Evolutionary conservation across 1,139 yeast genomes (phyloP), one percentile per base, ranked within the genome.

Genomic region (Hyphopichia khmerensis): DNA sequence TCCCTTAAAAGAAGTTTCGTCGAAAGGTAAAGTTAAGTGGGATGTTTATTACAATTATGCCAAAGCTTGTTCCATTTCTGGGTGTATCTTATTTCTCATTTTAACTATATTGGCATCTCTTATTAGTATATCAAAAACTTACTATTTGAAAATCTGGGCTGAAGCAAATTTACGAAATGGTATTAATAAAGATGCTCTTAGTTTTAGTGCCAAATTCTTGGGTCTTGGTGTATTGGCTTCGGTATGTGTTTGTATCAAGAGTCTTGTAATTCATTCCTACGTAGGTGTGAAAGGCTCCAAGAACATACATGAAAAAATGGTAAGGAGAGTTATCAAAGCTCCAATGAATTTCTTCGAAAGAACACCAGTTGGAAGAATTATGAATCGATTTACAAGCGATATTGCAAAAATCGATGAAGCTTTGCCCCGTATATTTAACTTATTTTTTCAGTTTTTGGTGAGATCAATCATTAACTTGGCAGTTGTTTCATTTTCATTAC

Each of bases 361-460:
- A 26, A 63, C 67, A 1, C 69, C 69, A 2, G 52, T 60, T 17
- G 69, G 69, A 13, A 48, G 67, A 41, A 60, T 64, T 26, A 59
- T 63, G 65, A 64, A 64, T 43, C 60, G 82, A 41, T 87, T 87
- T 55, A 80, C 91, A 15, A 78, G 84, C 48, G 96, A 87, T 59
- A 73, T 87, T 48, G 59, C 31, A 38, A 60, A 56, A 38, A 50
- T 63, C 27, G 67, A 63, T 41, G 50, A 52, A 17, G 44, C 53
- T 2, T 50, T 63, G 26, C 62, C 69, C 1, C 48, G 53, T 8
- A 56, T 60, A 1, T 53, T 66, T 35, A 52, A 54, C 30, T 51
- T 57, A 5, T 55, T 81, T 43, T 71, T 79, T 48, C 59, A 65
- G 15, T 65, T 75, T 1, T 41, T 64, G 4, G 53, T 77, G 32